A percentile compares a stretch with the other conserved stretches of the same genome.
phyloP scores from a whole-genome alignment of 129 eudicot species.

The Mikania micrantha region DNA sequence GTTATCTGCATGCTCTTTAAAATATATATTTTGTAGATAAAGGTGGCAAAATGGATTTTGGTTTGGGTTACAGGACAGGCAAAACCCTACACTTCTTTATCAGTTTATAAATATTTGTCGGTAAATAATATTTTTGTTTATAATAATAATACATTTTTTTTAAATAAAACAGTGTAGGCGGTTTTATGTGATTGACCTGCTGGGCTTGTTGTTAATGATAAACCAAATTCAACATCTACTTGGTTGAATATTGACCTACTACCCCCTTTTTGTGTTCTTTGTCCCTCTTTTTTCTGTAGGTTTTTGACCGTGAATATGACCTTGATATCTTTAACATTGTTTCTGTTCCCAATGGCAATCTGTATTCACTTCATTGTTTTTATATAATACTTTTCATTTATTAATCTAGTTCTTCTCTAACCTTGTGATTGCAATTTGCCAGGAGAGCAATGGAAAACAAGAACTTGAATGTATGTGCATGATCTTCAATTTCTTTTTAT shows the following conservation, averaged over 20 bases:
- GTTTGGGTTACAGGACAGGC: not conserved
- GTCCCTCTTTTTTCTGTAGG: constrained; percentile 28
- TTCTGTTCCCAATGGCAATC: constrained; percentile 44
- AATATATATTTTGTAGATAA: too few species aligned
- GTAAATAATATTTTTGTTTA: not conserved
- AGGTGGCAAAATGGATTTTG: too few species aligned
- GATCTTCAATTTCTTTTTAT: too few species aligned
- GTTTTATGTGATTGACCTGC: not conserved
- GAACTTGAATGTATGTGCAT: constrained; percentile 69
- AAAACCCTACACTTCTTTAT: not conserved
- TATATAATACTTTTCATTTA: not conserved
- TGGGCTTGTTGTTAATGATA: not conserved
- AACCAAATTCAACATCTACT: not conserved
- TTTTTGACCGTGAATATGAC: constrained; percentile 90
- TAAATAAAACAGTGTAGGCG: not conserved
- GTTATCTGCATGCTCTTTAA: constrained; percentile 18
- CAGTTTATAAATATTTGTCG: not conserved
- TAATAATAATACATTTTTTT: not conserved
- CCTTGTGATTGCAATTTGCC: constrained; percentile 32
- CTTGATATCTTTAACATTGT: constrained; percentile 94
- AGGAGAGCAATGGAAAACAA: constrained; percentile 99
- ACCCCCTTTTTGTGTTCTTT: not conserved
- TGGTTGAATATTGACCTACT: not conserved
- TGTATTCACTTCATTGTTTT: not conserved
- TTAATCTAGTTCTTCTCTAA: not conserved